These are phyloP conservation scores for Sclerotinia sclerotiorum DNA, from an alignment of 2,329 filamentous ascomycete species.

Conservation along the genomic window DNA sequence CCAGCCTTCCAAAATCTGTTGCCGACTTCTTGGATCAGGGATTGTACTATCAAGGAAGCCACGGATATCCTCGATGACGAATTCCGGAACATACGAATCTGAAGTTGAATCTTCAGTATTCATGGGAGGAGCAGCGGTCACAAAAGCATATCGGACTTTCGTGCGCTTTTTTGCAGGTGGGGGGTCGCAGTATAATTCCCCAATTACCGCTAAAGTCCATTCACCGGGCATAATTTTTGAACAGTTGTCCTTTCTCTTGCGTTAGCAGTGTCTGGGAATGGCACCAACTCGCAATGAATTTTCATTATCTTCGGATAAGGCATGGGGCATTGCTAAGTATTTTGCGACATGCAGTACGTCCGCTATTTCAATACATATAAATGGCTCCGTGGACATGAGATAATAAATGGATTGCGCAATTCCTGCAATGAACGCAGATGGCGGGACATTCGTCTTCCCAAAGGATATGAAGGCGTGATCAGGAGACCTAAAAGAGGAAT, in stretches of 20 bases:
- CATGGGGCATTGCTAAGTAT: constrained; percentile 2
- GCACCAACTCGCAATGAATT: background rate
- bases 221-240: constrained; percentile 4
- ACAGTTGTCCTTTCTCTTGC: background rate
- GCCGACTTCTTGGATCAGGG: background rate
- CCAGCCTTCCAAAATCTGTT: background rate
- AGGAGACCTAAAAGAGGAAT: background rate
- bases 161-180: background rate
- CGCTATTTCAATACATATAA: too few species aligned
- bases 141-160: constrained; percentile 6
- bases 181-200: background rate
- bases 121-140: background rate
- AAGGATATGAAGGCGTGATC: background rate
- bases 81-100: background rate
- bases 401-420: background rate
- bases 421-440: too few species aligned
- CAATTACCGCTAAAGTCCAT: constrained; percentile 6
- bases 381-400: background rate
- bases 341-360: background rate
- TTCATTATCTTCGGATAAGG: background rate
- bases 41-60: background rate
- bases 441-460: too few species aligned
- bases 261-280: background rate
- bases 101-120: background rate
- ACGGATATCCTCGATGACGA: constrained; percentile 9